Evolutionary conservation across 2,329 filamentous ascomycete species (phyloP).

Genomic region (Colletotrichum navitas): DNA sequence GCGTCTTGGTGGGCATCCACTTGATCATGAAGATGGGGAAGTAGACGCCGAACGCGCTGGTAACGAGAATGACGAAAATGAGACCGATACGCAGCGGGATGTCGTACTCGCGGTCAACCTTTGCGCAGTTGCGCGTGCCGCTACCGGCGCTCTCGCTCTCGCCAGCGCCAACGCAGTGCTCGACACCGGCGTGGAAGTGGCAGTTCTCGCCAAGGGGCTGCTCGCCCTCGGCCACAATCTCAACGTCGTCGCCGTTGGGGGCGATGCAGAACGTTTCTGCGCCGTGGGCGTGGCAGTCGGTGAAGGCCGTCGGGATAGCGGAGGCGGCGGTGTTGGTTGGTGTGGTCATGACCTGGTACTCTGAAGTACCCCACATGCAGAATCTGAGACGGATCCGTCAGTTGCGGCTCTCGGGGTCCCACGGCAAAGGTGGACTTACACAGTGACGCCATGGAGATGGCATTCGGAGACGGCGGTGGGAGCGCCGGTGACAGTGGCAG

Average conservation of each 20-base stretch:
- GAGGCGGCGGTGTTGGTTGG: constrained; percentile 63
- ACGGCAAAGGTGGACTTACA: constrained; percentile 50
- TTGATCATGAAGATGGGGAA: constrained; percentile 72
- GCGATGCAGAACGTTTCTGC: constrained; percentile 71
- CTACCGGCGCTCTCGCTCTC: constrained; percentile 54
- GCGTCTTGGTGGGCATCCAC: constrained; percentile 64
- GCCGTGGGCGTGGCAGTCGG: constrained; percentile 74
- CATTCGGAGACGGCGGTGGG: constrained; percentile 57
- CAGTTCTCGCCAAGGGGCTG: constrained; percentile 62
- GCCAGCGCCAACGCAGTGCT: constrained; percentile 59
- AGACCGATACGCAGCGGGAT: constrained; percentile 77
- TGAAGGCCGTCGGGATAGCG: constrained; percentile 71
- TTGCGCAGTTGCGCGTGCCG: constrained; percentile 57
- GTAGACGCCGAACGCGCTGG: constrained; percentile 68
- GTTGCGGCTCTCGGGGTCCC: neutral
- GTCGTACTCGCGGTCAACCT: constrained; percentile 70
- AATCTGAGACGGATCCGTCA: constrained; percentile 49
- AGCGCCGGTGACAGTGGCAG: constrained; percentile 15
- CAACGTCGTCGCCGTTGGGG: constrained; percentile 70
- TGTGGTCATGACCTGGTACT: constrained; percentile 60
- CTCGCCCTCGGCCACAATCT: constrained; percentile 59
- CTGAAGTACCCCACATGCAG: constrained; percentile 58
- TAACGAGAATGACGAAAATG: constrained; percentile 77
- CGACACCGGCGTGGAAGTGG: constrained; percentile 81
- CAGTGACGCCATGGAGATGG: constrained; percentile 55